Conservation (phyloP, 371 early-diverging fungal genomes). For the Furculomyces boomerangus region DNA sequence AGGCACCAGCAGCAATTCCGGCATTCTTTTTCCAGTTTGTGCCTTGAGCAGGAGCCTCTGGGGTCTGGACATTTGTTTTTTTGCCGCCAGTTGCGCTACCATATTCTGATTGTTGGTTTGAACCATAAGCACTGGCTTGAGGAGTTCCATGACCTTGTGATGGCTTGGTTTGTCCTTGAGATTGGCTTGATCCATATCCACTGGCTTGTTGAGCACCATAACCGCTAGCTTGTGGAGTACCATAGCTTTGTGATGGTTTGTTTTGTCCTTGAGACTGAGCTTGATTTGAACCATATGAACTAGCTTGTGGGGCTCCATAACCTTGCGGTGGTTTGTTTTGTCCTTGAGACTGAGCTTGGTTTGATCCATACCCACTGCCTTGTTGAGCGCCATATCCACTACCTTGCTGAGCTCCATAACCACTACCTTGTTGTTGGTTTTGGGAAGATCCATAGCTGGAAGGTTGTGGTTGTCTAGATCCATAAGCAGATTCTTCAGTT, state of each 20-base stretch:
- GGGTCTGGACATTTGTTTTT: not conserved
- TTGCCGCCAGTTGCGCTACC: not conserved
- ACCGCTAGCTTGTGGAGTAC: not conserved
- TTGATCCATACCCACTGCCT: not conserved
- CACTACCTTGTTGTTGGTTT: not conserved
- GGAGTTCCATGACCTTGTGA: not conserved
- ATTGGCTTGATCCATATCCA: not conserved
- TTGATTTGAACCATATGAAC: not conserved
- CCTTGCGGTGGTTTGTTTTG: not conserved
- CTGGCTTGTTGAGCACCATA: not conserved
- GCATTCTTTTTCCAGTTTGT: slow-evolving; percentile 1
- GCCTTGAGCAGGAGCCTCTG: not conserved
- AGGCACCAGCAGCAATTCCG: not conserved
- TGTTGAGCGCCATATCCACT: not conserved
- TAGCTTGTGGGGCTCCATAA: not conserved
- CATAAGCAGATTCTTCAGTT: not conserved
- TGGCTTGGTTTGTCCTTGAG: not conserved
- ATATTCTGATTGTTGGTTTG: not conserved
- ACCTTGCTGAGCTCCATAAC: not conserved
- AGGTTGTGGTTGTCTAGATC: not conserved
- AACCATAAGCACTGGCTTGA: not conserved
- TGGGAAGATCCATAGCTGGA: not conserved
- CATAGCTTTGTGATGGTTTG: not conserved
- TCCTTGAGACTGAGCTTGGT: not conserved
- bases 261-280: not conserved